Conservation (phyloP, 1,284 basidiomycete species). For the Athelia psychrophila region DNA sequence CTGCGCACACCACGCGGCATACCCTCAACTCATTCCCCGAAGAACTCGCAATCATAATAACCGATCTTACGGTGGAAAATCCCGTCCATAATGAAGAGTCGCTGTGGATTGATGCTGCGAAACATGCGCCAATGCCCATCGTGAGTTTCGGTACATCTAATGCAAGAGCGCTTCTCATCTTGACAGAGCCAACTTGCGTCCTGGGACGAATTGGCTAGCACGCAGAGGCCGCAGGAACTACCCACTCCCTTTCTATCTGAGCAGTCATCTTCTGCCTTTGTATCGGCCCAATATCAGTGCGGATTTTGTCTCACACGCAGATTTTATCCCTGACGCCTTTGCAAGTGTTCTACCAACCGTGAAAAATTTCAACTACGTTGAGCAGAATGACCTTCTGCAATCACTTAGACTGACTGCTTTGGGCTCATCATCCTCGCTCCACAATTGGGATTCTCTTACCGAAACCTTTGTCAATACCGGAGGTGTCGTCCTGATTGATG, state of each 20-base stretch:
- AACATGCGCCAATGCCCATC: no score
- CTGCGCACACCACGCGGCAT: not conserved
- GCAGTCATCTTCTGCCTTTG: conserved; percentile 47
- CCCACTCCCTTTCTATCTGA: conserved; percentile 63
- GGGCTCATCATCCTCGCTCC: conserved; percentile 62
- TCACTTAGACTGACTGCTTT: conserved; percentile 53
- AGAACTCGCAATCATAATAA: conserved; percentile 22
- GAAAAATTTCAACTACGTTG: conserved; percentile 40
- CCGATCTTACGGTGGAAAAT: conserved; percentile 24
- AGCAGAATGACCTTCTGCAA: conserved; percentile 42
- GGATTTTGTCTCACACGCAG: conserved; percentile 18
- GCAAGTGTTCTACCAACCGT: conserved; percentile 39
- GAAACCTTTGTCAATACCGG: conserved; percentile 47
- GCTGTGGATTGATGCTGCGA: conserved; percentile 24
- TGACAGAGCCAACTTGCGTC: conserved; percentile 45
- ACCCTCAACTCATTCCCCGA: conserved; percentile 13
- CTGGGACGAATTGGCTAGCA: conserved; percentile 54
- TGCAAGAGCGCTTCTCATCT: conserved; percentile 4
- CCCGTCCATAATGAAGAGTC: conserved; percentile 6
- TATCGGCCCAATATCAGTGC: conserved; percentile 56
- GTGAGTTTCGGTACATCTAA: not conserved
- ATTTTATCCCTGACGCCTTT: conserved; percentile 2
- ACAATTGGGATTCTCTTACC: conserved; percentile 51
- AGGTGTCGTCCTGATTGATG: conserved; percentile 43
- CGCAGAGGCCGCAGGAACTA: conserved; percentile 24